Evolutionary conservation across 495 filamentous ascomycete genomes (phyloP).

Genomic region (Penicillium coffeae): DNA sequence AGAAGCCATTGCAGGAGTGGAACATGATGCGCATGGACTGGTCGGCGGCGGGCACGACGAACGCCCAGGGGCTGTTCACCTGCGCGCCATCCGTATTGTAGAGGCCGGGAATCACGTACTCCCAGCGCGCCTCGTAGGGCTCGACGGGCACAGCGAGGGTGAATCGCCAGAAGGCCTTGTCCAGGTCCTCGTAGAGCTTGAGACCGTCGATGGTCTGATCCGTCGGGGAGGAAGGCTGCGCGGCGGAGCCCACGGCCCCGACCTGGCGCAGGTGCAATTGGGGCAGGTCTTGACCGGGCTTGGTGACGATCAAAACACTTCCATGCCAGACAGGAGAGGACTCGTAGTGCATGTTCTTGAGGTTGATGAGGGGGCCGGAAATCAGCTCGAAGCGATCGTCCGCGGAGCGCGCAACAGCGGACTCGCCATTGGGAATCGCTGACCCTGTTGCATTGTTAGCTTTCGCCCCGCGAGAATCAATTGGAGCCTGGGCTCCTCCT

Average conservation of each 20-base stretch:
- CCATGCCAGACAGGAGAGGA: conserved; percentile 64
- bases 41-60: conserved; percentile 70
- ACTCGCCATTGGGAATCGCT: conserved; percentile 13
- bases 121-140: conserved; percentile 45
- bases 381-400: conserved; percentile 42
- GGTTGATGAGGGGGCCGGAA: conserved; percentile 81
- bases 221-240: conserved; percentile 7
- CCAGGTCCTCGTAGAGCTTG: conserved; percentile 74
- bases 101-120: conserved; percentile 44
- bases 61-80: conserved; percentile 45
- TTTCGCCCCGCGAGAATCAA: too few species aligned
- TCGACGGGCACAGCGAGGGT: conserved; percentile 51
- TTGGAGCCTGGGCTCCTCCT: too few species aligned
- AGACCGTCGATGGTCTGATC: conserved; percentile 42
- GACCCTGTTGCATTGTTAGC: not conserved
- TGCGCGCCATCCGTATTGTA: conserved; percentile 34
- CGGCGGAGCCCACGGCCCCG: conserved; percentile 31
- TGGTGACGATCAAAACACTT: conserved; percentile 76
- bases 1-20: conserved; percentile 95
- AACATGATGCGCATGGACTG: conserved; percentile 96
- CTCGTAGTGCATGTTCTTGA: conserved; percentile 70
- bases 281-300: conserved; percentile 54
- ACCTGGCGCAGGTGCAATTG: conserved; percentile 45
- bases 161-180: conserved; percentile 82
- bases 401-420: conserved; percentile 4